Evolutionary conservation across 768 basidiomycete genomes (phyloP).

Genomic region (Strobilomyces dryophilus): DNA sequence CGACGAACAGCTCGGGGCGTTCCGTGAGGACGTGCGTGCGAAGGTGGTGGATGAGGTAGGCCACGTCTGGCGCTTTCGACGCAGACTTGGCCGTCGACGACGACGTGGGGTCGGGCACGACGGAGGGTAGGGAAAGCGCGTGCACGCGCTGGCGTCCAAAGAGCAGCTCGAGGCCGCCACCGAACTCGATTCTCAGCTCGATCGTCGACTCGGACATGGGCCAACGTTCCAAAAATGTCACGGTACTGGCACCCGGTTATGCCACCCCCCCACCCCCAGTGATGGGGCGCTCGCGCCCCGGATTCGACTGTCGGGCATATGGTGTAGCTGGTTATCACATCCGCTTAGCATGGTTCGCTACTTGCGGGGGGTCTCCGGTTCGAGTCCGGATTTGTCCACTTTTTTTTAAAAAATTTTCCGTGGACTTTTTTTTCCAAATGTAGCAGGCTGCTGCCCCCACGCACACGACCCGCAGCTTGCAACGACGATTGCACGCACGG

Average conservation of each 20-base stretch:
- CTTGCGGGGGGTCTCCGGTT: slow-evolving; percentile 38
- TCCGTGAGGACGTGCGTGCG: slow-evolving; percentile 76
- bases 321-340: slow-evolving; percentile 40
- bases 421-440: too few species aligned
- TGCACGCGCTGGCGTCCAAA: slow-evolving; percentile 70
- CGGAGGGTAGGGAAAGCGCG: slow-evolving; percentile 48
- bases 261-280: too few species aligned
- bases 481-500: too few species aligned
- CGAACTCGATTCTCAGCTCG: slow-evolving; percentile 65
- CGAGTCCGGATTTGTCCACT: slow-evolving; percentile 38
- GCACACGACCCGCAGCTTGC: too few species aligned
- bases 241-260: too few species aligned
- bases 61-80: slow-evolving; percentile 51
- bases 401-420: slow-evolving; percentile 20
- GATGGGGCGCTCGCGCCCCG: neutral
- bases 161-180: slow-evolving; percentile 83
- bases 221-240: too few species aligned
- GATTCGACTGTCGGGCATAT: slow-evolving; percentile 25
- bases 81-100: slow-evolving; percentile 5
- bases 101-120: neutral
- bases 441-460: too few species aligned
- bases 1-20: slow-evolving; percentile 84
- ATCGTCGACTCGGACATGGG: slow-evolving; percentile 21
- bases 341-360: slow-evolving; percentile 36
- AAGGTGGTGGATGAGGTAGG: slow-evolving; percentile 77